Percentiles rank a stretch among this genome's conserved stretches.
Evolutionary conservation across 2,329 filamentous ascomycete genomes (phyloP).

Genomic region (Fonsecaea nubica): DNA sequence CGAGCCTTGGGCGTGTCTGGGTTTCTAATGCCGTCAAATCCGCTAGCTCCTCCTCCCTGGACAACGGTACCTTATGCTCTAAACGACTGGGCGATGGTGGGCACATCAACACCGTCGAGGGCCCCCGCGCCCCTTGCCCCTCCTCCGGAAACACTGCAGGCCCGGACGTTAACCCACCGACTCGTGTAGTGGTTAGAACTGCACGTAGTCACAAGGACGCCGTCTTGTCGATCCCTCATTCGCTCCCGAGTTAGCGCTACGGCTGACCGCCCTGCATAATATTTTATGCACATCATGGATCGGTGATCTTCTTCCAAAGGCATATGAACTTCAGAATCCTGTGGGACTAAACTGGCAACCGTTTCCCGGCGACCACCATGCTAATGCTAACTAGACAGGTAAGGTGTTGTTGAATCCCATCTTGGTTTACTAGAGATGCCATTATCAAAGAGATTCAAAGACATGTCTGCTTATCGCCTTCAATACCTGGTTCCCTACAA

Average conservation of each 20-base stretch:
- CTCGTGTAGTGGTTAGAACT: slow-evolving; percentile 1
- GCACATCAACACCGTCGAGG: background rate
- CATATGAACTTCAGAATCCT: background rate
- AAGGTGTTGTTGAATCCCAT: background rate
- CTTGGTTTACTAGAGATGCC: too few species aligned
- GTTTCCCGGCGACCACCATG: background rate
- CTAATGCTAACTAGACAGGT: background rate
- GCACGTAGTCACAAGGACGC: slow-evolving; percentile 25
- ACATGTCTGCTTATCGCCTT: too few species aligned
- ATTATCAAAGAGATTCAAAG: too few species aligned
- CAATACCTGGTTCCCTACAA: too few species aligned
- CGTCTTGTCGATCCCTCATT: slow-evolving; percentile 8
- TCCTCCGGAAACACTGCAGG: background rate
- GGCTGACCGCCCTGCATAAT: slow-evolving; percentile 8
- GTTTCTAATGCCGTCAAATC: slow-evolving; percentile 14
- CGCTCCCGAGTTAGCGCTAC: background rate
- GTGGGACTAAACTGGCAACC: background rate
- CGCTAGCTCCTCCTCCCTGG: background rate
- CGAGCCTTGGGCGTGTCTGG: slow-evolving; percentile 6
- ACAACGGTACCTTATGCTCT: too few species aligned
- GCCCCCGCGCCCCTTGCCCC: background rate
- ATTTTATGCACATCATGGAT: slow-evolving; percentile 17
- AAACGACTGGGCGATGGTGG: background rate
- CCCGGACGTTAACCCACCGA: background rate
- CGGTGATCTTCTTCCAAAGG: background rate